Evolutionary conservation across 2,329 filamentous ascomycete species (phyloP).

Genomic region (Cercospora canescens): DNA sequence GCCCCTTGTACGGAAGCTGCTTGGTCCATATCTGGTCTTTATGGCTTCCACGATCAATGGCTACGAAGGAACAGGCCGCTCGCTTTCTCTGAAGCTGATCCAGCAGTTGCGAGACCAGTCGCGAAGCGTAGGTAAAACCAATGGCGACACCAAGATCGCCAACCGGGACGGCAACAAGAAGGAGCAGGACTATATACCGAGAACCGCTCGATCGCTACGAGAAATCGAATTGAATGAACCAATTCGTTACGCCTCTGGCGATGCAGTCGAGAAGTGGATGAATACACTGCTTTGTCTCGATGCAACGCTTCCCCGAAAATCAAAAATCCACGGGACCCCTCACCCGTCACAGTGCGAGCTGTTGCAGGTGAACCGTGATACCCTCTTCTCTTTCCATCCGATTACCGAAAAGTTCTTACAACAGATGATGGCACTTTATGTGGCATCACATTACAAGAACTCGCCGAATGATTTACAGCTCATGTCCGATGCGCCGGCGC

Average conservation of each 20-base stretch:
- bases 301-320: conserved; percentile 78
- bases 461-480: conserved; percentile 96
- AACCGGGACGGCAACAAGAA: conserved; percentile 78
- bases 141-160: conserved; percentile 63
- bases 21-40: conserved; percentile 96
- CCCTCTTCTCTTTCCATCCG: conserved; percentile 95
- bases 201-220: conserved; percentile 75
- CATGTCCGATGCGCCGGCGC: conserved; percentile 95
- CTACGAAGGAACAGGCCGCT: conserved; percentile 95
- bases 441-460: conserved; percentile 98
- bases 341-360: conserved; percentile 91
- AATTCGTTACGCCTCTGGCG: conserved; percentile 89
- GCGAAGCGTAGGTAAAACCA: conserved; percentile 60
- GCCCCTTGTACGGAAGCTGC: conserved; percentile 86
- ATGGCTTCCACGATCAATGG: conserved; percentile 99
- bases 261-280: conserved; percentile 93
- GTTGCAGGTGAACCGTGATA: conserved; percentile 92
- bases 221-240: conserved; percentile 93
- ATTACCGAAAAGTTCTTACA: conserved; percentile 97
- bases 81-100: conserved; percentile 91
- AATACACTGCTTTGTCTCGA: conserved; percentile 93
- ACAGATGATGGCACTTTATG: conserved; percentile 97
- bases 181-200: conserved; percentile 59
- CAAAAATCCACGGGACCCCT: conserved; percentile 77
- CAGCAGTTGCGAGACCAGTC: conserved; percentile 96